Evolutionary conservation across 768 basidiomycete genomes (phyloP).

Genomic region (Boletus vermiculosoides): DNA sequence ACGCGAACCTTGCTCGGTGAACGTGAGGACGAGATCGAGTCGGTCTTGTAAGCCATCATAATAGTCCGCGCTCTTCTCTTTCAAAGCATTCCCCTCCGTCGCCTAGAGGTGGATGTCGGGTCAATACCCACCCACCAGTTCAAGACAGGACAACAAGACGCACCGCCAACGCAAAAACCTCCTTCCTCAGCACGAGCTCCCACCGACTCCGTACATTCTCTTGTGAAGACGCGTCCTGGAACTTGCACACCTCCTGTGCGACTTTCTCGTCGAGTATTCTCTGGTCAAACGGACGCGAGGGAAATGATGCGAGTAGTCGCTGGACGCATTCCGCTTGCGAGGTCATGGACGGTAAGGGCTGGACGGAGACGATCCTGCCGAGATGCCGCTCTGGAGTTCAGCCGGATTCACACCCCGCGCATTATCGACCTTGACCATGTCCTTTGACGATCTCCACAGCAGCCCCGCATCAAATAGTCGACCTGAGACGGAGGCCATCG

Average conservation of each 20-base stretch:
- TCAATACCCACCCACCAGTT: background rate
- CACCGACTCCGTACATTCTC: slow-evolving; percentile 71
- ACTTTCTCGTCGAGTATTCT: slow-evolving; percentile 50
- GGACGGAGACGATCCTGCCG: slow-evolving; percentile 11
- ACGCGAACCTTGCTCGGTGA: slow-evolving; percentile 71
- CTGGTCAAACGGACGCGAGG: slow-evolving; percentile 50
- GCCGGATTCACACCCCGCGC: slow-evolving; percentile 18
- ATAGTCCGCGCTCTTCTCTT: slow-evolving; percentile 51
- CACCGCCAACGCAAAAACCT: slow-evolving; percentile 72
- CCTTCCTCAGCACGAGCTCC: slow-evolving; percentile 71
- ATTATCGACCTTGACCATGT: slow-evolving; percentile 24
- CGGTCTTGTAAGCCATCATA: slow-evolving; percentile 58
- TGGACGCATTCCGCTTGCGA: slow-evolving; percentile 52
- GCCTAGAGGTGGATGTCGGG: slow-evolving; percentile 38
- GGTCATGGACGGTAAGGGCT: slow-evolving; percentile 37
- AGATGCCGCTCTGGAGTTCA: slow-evolving; percentile 21
- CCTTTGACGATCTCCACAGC: slow-evolving; percentile 26
- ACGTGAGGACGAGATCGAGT: slow-evolving; percentile 72
- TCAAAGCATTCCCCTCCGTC: slow-evolving; percentile 66
- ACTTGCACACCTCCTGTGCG: slow-evolving; percentile 41
- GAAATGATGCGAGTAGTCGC: slow-evolving; percentile 51
- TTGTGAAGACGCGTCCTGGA: slow-evolving; percentile 41
- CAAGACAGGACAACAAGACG: slow-evolving; percentile 27
- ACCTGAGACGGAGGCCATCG: slow-evolving; percentile 1
- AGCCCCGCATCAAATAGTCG: slow-evolving; percentile 8